These are phyloP conservation scores for Posidonia australis DNA, from an alignment of 106 monocot genomes.

Conservation along the genomic window DNA sequence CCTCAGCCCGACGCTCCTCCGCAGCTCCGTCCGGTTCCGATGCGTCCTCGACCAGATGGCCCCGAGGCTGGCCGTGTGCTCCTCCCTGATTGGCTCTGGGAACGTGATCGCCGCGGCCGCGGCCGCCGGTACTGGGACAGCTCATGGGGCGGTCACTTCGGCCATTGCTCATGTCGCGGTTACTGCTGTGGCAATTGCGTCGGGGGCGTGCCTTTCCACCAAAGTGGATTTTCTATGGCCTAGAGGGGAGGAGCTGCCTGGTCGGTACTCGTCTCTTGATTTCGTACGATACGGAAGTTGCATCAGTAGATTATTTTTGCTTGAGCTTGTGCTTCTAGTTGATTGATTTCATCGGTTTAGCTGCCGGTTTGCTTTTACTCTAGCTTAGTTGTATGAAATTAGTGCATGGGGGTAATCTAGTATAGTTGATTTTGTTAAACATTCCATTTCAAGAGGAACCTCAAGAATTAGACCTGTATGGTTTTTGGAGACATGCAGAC, in stretches of 20 bases:
- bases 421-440: too few relatives aligned
- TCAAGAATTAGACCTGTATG: too few relatives aligned
- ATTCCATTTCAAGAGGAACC: too few relatives aligned
- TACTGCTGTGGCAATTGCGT: slow-evolving; percentile 90
- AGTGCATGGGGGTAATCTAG: too few relatives aligned
- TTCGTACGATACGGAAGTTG: not conserved
- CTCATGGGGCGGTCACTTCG: slow-evolving; percentile 69
- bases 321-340: too few relatives aligned
- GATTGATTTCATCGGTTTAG: too few relatives aligned
- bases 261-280: slow-evolving; percentile 20
- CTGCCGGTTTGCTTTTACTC: too few relatives aligned
- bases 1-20: slow-evolving; percentile 15
- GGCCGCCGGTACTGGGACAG: slow-evolving; percentile 15
- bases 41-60: slow-evolving; percentile 21
- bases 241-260: slow-evolving; percentile 51
- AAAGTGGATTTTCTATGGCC: slow-evolving; percentile 96
- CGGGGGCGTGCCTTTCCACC: slow-evolving; percentile 92
- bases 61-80: slow-evolving; percentile 25
- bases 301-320: too few relatives aligned
- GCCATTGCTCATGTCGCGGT: slow-evolving; percentile 80
- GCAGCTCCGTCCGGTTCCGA: slow-evolving; percentile 16
- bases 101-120: slow-evolving; percentile 54
- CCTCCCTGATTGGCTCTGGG: slow-evolving; percentile 31
- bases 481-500: too few relatives aligned
- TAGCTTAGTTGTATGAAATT: too few relatives aligned